These are phyloP conservation scores for Acanthamoeba polyphaga DNA, from an alignment of 208 protist genomes.

Conservation along the genomic window DNA sequence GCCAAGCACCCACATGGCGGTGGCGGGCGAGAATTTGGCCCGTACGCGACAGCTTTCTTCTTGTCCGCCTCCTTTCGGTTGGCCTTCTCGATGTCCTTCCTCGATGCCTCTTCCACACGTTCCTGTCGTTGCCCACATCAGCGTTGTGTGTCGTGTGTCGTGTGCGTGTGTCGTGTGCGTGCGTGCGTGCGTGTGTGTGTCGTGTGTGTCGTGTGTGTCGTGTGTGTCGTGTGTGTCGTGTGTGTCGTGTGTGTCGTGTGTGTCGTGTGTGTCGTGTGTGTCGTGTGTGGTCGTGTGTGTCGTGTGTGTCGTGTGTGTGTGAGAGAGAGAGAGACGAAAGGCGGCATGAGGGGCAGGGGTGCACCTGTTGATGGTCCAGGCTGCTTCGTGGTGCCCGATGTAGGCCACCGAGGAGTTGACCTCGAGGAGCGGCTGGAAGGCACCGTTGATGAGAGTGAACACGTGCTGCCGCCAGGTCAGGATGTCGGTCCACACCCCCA, in stretches of 20 bases:
- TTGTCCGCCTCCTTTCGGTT: neutral
- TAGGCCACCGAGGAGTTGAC: constrained; percentile 73
- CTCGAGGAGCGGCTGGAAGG: constrained; percentile 60
- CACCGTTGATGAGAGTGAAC: constrained; percentile 79
- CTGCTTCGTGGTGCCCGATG: constrained; percentile 85
- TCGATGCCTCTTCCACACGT: constrained; percentile 41
- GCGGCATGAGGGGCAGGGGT: no score
- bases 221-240: no score
- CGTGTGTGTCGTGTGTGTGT: no score
- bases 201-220: no score
- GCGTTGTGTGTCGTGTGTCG: neutral
- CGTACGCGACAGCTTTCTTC: constrained; percentile 25
- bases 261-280: no score
- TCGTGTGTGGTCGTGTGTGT: no score
- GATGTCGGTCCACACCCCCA: constrained; percentile 85
- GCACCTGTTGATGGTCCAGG: constrained; percentile 88
- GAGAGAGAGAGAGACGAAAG: no score
- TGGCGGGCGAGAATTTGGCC: neutral
- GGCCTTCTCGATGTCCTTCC: constrained; percentile 24
- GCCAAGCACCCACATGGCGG: neutral
- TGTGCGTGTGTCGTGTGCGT: neutral
- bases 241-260: no score
- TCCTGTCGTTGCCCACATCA: neutral
- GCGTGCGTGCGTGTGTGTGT: neutral
- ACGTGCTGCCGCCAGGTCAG: constrained; percentile 87